Conservation (phyloP, 2,329 filamentous ascomycete genomes). For the Neofusicoccum sp. region DNA sequence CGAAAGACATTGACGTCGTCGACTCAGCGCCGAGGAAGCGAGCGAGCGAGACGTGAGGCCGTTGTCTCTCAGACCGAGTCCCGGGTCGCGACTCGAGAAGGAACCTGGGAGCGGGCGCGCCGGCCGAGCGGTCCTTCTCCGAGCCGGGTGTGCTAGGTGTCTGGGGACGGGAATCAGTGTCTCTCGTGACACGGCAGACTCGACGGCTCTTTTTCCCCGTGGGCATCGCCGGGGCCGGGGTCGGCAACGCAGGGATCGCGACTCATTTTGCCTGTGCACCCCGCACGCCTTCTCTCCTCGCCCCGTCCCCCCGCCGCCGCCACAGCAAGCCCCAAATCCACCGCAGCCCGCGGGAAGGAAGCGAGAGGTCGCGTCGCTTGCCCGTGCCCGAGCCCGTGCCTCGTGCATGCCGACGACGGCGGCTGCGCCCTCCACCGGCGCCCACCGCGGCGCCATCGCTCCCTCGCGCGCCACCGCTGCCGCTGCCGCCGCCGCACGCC, state of each 20-base stretch:
- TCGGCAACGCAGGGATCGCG: background rate
- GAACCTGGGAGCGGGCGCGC: no score
- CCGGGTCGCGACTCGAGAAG: no score
- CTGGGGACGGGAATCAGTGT: background rate
- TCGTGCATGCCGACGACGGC: background rate
- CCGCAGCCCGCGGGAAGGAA: slow-evolving; percentile 8
- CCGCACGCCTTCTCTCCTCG: background rate
- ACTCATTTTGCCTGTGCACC: background rate
- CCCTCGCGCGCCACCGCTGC: background rate
- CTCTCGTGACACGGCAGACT: slow-evolving; percentile 4
- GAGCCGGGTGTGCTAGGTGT: no score
- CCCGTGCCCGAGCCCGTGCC: background rate
- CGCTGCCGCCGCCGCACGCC: no score
- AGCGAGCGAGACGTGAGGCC: no score
- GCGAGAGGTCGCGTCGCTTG: background rate
- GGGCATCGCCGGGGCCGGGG: background rate
- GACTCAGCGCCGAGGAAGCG: no score
- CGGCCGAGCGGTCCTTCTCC: no score
- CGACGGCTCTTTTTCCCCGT: background rate
- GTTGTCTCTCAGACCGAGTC: no score
- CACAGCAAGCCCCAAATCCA: background rate
- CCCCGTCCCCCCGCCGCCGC: slow-evolving; percentile 4
- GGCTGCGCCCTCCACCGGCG: background rate
- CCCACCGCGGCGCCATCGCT: background rate
- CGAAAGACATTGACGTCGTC: no score